These are phyloP conservation scores for Boletus smithii DNA, from an alignment of 1,284 basidiomycete species.

Conservation along the genomic window DNA sequence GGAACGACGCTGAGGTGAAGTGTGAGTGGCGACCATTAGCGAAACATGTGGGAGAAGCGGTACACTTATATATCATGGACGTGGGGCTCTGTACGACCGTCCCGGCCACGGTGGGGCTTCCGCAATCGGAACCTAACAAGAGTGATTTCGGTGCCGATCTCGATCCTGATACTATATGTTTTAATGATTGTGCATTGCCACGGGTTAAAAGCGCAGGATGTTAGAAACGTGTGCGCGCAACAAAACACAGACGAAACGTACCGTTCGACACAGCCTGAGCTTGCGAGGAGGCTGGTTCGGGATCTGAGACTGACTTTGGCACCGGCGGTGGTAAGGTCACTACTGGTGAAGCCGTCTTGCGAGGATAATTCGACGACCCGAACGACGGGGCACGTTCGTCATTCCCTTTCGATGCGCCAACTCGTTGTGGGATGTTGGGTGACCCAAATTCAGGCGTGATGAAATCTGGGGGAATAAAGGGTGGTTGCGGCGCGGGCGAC, in stretches of 20 bases:
- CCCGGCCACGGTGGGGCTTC: background rate
- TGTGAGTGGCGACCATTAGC: background rate
- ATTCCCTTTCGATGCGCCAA: background rate
- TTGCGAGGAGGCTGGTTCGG: background rate
- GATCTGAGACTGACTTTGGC: background rate
- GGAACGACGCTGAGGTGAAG: background rate
- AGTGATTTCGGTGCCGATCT: background rate
- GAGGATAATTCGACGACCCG: background rate
- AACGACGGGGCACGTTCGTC: background rate
- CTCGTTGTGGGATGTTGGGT: background rate
- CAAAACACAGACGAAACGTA: background rate
- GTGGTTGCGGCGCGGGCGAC: background rate
- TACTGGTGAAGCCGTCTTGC: background rate
- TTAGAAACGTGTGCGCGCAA: no score
- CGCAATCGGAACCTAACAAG: conserved; percentile 1
- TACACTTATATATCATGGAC: background rate
- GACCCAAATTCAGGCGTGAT: background rate
- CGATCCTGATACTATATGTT: no score
- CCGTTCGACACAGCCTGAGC: background rate
- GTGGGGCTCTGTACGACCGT: background rate
- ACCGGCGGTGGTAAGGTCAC: background rate
- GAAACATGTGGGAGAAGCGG: background rate
- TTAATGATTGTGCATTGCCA: no score
- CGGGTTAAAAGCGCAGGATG: no score
- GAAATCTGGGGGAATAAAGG: background rate